phyloP scores from a whole-genome alignment of 208 protist species.

The Leishmania braziliensis region DNA sequence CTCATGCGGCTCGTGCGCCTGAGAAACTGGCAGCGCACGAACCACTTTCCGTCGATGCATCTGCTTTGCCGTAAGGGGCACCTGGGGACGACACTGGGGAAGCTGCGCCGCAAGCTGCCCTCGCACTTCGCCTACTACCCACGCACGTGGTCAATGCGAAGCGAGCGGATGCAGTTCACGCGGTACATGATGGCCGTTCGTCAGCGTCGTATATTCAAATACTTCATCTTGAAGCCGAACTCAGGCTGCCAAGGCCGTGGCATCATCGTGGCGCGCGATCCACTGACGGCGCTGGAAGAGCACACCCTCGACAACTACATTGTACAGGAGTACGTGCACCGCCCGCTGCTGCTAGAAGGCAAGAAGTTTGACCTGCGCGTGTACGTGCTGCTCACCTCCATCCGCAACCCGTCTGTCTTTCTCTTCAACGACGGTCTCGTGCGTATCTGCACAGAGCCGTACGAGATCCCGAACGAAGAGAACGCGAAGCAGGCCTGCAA shows the following conservation, averaged over 20 bases:
- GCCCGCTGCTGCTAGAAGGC: constrained; percentile 92
- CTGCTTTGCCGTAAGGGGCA: constrained; percentile 93
- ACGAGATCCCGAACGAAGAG: constrained; percentile 77
- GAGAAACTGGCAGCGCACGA: constrained; percentile 93
- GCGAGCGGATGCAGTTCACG: constrained; percentile 73
- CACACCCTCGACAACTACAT: constrained; percentile 88
- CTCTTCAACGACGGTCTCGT: constrained; percentile 95
- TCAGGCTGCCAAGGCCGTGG: constrained; percentile 93
- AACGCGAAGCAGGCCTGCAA: constrained; percentile 91
- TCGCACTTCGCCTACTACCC: constrained; percentile 92
- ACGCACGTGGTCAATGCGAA: constrained; percentile 87
- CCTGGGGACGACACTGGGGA: constrained; percentile 91
- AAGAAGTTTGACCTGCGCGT: constrained; percentile 97
- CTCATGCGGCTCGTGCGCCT: constrained; percentile 87
- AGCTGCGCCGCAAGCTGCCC: constrained; percentile 78
- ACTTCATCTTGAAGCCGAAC: constrained; percentile 96
- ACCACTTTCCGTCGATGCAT: constrained; percentile 96
- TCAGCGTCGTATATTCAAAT: constrained; percentile 54
- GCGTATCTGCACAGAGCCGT: constrained; percentile 93
- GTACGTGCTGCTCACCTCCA: constrained; percentile 93
- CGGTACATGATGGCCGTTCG: constrained; percentile 62
- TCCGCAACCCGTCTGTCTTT: constrained; percentile 89
- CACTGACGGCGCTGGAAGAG: constrained; percentile 71
- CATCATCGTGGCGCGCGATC: constrained; percentile 91
- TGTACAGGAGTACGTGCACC: constrained; percentile 93